Conservation (phyloP, 495 filamentous ascomycete genomes). For the Penicillium bovifimosum region DNA sequence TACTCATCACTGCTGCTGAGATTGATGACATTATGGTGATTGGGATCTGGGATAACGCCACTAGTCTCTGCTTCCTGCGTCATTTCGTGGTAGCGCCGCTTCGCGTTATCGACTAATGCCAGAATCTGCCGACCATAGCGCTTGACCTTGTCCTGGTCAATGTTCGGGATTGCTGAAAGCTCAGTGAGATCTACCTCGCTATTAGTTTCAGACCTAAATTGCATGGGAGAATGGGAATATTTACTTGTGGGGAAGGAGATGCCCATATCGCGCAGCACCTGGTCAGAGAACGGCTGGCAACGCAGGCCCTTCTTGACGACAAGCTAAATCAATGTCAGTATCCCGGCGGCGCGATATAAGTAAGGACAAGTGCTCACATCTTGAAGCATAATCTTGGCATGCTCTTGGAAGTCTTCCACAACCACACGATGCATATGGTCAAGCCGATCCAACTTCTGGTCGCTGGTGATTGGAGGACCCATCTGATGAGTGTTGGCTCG, state of each 20-base stretch:
- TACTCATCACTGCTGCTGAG: slow-evolving; percentile 60
- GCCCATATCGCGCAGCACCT: slow-evolving; percentile 75
- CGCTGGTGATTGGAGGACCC: slow-evolving; percentile 67
- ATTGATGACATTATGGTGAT: slow-evolving; percentile 63
- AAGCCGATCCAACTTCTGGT: slow-evolving; percentile 57
- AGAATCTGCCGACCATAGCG: slow-evolving; percentile 65
- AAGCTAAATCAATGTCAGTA: slow-evolving; percentile 39
- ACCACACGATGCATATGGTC: slow-evolving; percentile 57
- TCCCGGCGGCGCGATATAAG: background rate
- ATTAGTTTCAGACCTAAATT: slow-evolving; percentile 5
- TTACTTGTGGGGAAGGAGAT: slow-evolving; percentile 65
- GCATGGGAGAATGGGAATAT: background rate
- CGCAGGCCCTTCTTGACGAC: slow-evolving; percentile 57
- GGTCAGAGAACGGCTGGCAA: slow-evolving; percentile 69
- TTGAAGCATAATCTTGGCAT: slow-evolving; percentile 60
- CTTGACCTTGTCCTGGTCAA: slow-evolving; percentile 64
- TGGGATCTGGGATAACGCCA: slow-evolving; percentile 48
- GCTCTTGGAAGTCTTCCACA: slow-evolving; percentile 57
- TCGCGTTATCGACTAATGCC: slow-evolving; percentile 53
- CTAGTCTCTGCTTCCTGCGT: slow-evolving; percentile 41
- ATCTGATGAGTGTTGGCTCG: slow-evolving; percentile 37
- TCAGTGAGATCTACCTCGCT: slow-evolving; percentile 31
- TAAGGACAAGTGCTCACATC: slow-evolving; percentile 34
- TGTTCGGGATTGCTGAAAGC: slow-evolving; percentile 62
- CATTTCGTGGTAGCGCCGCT: slow-evolving; percentile 55